Evolutionary conservation across 2,329 filamentous ascomycete species (phyloP).

Genomic region (Lachnellula suecica): DNA sequence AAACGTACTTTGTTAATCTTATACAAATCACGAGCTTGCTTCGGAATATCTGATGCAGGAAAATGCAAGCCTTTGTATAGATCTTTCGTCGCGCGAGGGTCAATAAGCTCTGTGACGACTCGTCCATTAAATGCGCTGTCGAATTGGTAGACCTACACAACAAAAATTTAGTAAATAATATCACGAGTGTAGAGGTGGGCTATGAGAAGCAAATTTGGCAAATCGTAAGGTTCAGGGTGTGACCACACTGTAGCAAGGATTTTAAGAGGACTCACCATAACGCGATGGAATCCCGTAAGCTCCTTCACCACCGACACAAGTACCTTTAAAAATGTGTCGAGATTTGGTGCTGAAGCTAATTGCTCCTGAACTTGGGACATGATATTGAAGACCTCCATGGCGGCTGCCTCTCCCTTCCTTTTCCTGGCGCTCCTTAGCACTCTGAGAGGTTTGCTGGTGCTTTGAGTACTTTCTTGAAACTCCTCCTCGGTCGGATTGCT

Average conservation of each 20-base stretch:
- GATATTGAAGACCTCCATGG: constrained; percentile 89
- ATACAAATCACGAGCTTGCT: constrained; percentile 84
- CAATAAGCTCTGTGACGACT: constrained; percentile 84
- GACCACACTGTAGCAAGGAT: too few species aligned
- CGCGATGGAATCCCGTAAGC: constrained; percentile 84
- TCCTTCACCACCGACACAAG: constrained; percentile 86
- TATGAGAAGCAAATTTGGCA: too few species aligned
- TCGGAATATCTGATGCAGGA: constrained; percentile 82
- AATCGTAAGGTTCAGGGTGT: too few species aligned
- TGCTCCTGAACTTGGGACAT: constrained; percentile 92
- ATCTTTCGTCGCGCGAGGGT: constrained; percentile 76
- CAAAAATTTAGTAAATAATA: too few species aligned
- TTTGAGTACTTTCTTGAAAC: constrained; percentile 71
- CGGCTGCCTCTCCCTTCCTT: constrained; percentile 73
- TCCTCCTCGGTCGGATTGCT: constrained; percentile 74
- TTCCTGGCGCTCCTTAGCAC: constrained; percentile 74
- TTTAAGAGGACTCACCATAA: constrained; percentile 56
- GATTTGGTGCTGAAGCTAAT: constrained; percentile 66
- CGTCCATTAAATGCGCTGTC: constrained; percentile 79
- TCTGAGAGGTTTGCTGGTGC: constrained; percentile 73
- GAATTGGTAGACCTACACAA: constrained; percentile 84
- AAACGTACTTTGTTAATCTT: constrained; percentile 87
- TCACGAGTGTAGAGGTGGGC: too few species aligned
- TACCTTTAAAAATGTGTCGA: constrained; percentile 76
- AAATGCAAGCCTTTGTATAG: constrained; percentile 87